These are phyloP conservation scores for Megacollybia platyphylla DNA, from an alignment of 1,284 basidiomycete genomes.

Conservation along the genomic window DNA sequence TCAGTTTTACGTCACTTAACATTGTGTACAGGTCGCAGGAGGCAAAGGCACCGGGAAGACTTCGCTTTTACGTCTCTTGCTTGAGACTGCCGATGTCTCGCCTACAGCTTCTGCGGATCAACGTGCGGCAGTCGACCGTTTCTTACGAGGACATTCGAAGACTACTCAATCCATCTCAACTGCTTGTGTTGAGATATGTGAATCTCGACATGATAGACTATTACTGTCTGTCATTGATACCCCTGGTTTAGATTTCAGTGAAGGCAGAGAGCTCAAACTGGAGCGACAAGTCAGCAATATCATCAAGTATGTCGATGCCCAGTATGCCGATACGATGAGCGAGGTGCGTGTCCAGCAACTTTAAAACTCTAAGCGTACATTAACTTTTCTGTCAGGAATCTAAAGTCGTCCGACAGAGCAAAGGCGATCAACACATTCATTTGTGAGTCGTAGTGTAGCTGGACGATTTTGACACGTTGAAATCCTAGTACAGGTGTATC, in stretches of 20 bases:
- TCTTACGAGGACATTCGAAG: conserved; percentile 43
- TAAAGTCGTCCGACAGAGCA: conserved; percentile 72
- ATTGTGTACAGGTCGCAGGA: conserved; percentile 48
- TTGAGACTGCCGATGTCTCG: conserved; percentile 69
- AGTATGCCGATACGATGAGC: conserved; percentile 72
- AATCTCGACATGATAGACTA: conserved; percentile 65
- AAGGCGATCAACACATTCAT: conserved; percentile 76
- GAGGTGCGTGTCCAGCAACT: conserved; percentile 37
- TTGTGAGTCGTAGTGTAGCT: conserved; percentile 34
- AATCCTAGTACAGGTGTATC: conserved; percentile 42
- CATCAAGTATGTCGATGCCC: conserved; percentile 63
- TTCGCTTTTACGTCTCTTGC: conserved; percentile 51
- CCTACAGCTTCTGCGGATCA: conserved; percentile 59
- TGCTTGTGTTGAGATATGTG: conserved; percentile 65
- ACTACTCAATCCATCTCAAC: conserved; percentile 49
- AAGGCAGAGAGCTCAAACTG: conserved; percentile 59
- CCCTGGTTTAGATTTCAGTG: conserved; percentile 62
- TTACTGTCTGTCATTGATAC: conserved; percentile 71
- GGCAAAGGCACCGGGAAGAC: conserved; percentile 72
- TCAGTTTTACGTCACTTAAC: conserved; percentile 5
- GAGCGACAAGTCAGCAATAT: conserved; percentile 62
- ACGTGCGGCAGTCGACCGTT: conserved; percentile 43
- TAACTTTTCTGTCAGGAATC: conserved; percentile 43
- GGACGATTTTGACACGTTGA: conserved; percentile 5
- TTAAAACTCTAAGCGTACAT: conserved; percentile 1